Percentiles rank a stretch among this genome's conserved stretches.
phyloP scores from a whole-genome alignment of 257 asterid species.

The Scutellaria minor region DNA sequence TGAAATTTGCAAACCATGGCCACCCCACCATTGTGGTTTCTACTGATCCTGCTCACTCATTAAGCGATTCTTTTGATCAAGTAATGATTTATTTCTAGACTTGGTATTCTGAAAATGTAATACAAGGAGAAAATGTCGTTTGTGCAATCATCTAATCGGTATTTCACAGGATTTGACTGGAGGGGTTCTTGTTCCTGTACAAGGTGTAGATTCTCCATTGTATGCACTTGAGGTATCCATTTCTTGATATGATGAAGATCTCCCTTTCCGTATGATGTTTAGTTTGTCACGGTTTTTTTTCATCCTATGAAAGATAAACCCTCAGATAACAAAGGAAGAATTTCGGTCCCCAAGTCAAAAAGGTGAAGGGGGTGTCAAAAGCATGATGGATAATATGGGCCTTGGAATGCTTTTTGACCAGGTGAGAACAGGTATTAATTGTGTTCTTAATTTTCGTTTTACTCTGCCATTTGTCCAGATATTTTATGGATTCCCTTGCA shows the following conservation, averaged over 20 bases:
- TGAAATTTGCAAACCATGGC: constrained; percentile 68
- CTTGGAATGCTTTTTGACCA: constrained; percentile 63
- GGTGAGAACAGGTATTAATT: constrained; percentile 46
- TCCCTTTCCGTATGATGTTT: constrained; percentile 8
- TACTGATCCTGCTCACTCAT: constrained; percentile 81
- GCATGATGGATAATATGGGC: constrained; percentile 74
- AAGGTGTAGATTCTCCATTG: constrained; percentile 74
- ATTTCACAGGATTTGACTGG: constrained; percentile 65
- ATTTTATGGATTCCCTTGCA: neutral
- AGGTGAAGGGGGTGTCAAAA: constrained; percentile 46
- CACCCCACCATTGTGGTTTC: constrained; percentile 73
- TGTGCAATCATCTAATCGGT: constrained; percentile 11
- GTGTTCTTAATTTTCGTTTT: neutral
- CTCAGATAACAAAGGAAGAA: constrained; percentile 66
- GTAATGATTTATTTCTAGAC: constrained; percentile 39
- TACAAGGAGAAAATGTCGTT: neutral
- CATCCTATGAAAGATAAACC: constrained; percentile 53
- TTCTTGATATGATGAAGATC: constrained; percentile 23
- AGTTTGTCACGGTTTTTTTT: constrained; percentile 27
- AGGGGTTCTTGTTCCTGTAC: constrained; percentile 70
- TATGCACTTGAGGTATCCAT: constrained; percentile 69
- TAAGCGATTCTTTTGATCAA: constrained; percentile 84
- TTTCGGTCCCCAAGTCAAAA: constrained; percentile 46
- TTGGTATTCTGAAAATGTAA: neutral
- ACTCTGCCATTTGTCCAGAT: neutral